Conservation (phyloP, 306 rosid species). For the Alnus glutinosa region DNA sequence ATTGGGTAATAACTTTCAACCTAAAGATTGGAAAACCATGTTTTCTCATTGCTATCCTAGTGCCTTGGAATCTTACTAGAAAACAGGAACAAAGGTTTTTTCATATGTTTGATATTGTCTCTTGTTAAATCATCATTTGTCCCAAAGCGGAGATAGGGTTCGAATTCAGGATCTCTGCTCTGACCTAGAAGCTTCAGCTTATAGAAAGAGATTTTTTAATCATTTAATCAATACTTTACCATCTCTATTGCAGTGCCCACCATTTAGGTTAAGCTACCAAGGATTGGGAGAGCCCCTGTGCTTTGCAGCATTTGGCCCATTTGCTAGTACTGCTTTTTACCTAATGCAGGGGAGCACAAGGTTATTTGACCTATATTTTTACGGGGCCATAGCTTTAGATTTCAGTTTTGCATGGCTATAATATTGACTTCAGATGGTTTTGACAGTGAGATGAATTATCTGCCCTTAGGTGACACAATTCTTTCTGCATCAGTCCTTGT, state of each 20-base stretch:
- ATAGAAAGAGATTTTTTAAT: too few species aligned
- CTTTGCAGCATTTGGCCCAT: slow-evolving; percentile 92
- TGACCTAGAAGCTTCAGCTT: too few species aligned
- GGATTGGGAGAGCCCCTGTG: slow-evolving; percentile 96
- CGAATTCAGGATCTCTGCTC: too few species aligned
- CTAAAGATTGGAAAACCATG: background rate
- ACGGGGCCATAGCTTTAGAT: background rate
- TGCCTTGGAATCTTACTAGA: background rate
- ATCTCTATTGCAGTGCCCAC: slow-evolving; percentile 72
- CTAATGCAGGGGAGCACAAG: slow-evolving; percentile 74
- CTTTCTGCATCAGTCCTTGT: slow-evolving; percentile 78
- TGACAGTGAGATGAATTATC: slow-evolving; percentile 49
- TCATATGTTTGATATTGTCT: background rate
- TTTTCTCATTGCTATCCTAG: background rate
- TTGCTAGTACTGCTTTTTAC: slow-evolving; percentile 81
- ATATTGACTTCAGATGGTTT: slow-evolving; percentile 34
- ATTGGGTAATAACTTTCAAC: background rate
- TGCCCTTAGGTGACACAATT: slow-evolving; percentile 55
- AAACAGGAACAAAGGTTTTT: background rate
- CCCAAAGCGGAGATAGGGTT: too few species aligned
- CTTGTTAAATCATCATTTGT: too few species aligned
- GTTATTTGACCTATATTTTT: slow-evolving; percentile 36
- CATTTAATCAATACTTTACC: too few species aligned
- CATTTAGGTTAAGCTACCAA: slow-evolving; percentile 85
- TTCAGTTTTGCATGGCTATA: slow-evolving; percentile 27